Evolutionary conservation across 108 stramenopile species (phyloP), one percentile per base, ranked within the genome.

Genomic region (Nitzschia palea): DNA sequence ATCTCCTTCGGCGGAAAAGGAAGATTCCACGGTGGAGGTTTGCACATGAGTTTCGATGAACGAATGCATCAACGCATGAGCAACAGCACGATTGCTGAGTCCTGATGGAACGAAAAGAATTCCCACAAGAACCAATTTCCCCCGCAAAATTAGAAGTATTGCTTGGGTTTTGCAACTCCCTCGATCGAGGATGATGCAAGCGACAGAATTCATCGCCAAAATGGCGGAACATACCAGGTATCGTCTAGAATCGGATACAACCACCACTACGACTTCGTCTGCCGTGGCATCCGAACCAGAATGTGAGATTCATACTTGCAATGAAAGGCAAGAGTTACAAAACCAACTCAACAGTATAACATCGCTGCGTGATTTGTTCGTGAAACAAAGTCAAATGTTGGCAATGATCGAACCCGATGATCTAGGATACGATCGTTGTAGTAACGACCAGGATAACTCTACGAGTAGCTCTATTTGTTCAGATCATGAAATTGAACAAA

Each of bases 11-110:
- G n/a, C n/a, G n/a, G n/a, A n/a, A n/a, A 10, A 48, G 47, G 47
- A 48, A 48, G 4, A 18, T 48, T 48, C 47, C 47, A 48, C 47
- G 47, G 47, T 48, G n/a, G 37, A 14, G 47, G 47, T 48, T 48
- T 48, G 15, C 18, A 10, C 4, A 48, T 48, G 47, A 20, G 37
- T 10, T 40, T 48, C 22, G 8, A 20, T 20, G 47, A 18, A 48
- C 15, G 18, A 48, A 4, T 48, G 8, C 18, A 5, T 4, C 8
- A 48, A 48, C n/a, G n/a, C n/a, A n/a, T n/a, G n/a, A n/a, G n/a
- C n/a, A n/a, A n/a, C n/a, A n/a, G n/a, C n/a, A n/a, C n/a, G n/a
- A n/a, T n/a, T n/a, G n/a, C n/a, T n/a, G n/a, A n/a, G n/a, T n/a
- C n/a, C n/a, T n/a, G n/a, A n/a, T n/a, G n/a, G n/a, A n/a, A n/a